Percentiles rank a stretch among this genome's conserved stretches.
These are phyloP conservation scores for Xanthoconium stramineum DNA, from an alignment of 768 basidiomycete genomes.

Conservation along the genomic window DNA sequence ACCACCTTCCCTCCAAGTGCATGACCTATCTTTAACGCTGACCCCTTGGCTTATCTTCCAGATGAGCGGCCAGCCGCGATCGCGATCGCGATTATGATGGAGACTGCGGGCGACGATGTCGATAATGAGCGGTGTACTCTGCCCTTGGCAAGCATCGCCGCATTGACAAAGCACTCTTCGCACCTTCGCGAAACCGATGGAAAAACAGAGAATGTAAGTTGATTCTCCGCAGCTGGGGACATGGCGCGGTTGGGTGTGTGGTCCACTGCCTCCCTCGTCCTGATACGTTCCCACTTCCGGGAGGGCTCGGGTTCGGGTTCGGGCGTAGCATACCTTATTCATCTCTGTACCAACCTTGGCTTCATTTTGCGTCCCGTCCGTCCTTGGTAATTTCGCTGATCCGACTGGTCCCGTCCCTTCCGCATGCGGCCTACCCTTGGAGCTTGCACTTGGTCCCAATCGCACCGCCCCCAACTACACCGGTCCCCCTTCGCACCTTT, in stretches of 20 bases:
- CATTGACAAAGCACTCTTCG: no score
- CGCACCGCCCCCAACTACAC: background rate
- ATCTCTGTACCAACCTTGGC: constrained; percentile 2
- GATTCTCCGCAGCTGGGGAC: constrained; percentile 13
- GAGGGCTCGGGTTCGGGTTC: background rate
- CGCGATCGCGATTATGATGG: background rate
- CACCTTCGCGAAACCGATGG: background rate
- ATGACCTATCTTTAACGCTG: constrained; percentile 2
- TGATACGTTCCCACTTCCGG: background rate
- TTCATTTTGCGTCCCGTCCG: background rate
- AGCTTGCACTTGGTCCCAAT: background rate
- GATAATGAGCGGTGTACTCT: background rate
- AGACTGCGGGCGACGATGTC: constrained; percentile 3
- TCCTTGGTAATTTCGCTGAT: constrained; percentile 12
- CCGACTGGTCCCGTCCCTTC: constrained; percentile 20
- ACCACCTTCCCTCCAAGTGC: background rate
- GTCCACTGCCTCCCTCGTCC: constrained; percentile 7
- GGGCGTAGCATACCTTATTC: constrained; percentile 14
- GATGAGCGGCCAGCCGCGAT: constrained; percentile 1
- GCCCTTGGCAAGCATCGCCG: no score
- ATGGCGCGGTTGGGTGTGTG: background rate
- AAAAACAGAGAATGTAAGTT: background rate
- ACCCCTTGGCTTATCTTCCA: background rate
- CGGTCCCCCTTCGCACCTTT: background rate
- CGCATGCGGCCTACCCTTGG: background rate